Evolutionary conservation across 768 basidiomycete species (phyloP), one percentile per base, ranked within the genome.

Genomic region (Serendipita indica): DNA sequence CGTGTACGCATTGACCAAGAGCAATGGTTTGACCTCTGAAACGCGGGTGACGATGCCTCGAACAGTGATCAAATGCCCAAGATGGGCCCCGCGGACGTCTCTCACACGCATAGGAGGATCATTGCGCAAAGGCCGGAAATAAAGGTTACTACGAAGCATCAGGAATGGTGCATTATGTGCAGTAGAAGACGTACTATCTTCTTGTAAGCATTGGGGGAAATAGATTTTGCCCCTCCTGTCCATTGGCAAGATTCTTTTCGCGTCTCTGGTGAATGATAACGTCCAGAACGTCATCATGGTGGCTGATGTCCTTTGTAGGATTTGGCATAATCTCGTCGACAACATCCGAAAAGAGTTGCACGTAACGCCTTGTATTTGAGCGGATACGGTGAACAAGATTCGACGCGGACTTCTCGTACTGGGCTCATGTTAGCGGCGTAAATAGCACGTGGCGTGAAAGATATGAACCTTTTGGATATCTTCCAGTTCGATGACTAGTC

Each of bases 31-130:
- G 68, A 99, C 96, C 74, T 98, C 96, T 2, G 93, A 97, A 2
- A 99, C 92, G 62, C 96, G 91, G 30, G 92, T 99, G 57, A 98
- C 91, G 64, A 99, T 98, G 58, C 96, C 96, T 39, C 93, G 88
- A 63, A 94, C 89, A 33, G 91, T 98, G 69, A 99, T 94, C 60
- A 98, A 75, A 62, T 79, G 84, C 46, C 96, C 96, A n/a, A 98
- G 79, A 62, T 90, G 84, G 5, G 72, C 65, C 13, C 92, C 89
- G 63, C 81, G 85, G 41, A 98, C 90, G 43, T 94, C 84, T 57
- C 96, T 84, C 14, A 98, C 96, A 34, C 96, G 92, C 67, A 96
- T 77, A 14, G 68, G 65, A 7, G 61, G 60, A 57, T 62, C 33
- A 33, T 56, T 56, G 41, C 58, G 45, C 92, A 76, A 2, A 56